Evolutionary conservation across 768 basidiomycete genomes (phyloP).

Genomic region (Naematelia encephala): DNA sequence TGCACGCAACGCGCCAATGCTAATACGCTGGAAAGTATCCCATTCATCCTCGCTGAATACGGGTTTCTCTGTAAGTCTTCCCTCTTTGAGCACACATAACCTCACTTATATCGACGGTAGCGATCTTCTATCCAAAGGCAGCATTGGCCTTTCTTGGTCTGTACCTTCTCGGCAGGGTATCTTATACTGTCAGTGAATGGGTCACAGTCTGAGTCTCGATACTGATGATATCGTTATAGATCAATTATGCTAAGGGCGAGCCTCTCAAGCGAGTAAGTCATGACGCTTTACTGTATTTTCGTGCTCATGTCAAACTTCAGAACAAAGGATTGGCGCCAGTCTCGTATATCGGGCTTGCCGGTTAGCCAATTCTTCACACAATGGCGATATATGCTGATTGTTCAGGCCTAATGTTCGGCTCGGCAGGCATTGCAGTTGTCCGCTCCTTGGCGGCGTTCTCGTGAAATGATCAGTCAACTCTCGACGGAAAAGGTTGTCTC

Average conservation of each 20-base stretch:
- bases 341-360: neutral
- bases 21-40: conserved; percentile 38
- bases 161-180: neutral
- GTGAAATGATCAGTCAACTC: too few species aligned
- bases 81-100: neutral
- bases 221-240: too few species aligned
- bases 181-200: neutral
- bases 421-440: neutral
- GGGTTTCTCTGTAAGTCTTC: conserved; percentile 28
- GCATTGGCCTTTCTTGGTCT: neutral
- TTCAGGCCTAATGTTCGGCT: neutral
- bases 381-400: neutral
- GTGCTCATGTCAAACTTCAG: too few species aligned
- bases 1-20: conserved; percentile 38
- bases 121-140: neutral
- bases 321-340: neutral
- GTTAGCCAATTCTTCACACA: neutral
- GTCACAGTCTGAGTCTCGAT: too few species aligned
- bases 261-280: too few species aligned
- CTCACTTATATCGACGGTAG: neutral
- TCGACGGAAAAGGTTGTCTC: too few species aligned
- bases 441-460: neutral
- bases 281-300: too few species aligned
- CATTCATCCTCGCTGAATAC: conserved; percentile 24
- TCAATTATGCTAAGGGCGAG: too few species aligned